phyloP scores from a whole-genome alignment of 116 monocot genomes.

The Trichopus zeylanicus region DNA sequence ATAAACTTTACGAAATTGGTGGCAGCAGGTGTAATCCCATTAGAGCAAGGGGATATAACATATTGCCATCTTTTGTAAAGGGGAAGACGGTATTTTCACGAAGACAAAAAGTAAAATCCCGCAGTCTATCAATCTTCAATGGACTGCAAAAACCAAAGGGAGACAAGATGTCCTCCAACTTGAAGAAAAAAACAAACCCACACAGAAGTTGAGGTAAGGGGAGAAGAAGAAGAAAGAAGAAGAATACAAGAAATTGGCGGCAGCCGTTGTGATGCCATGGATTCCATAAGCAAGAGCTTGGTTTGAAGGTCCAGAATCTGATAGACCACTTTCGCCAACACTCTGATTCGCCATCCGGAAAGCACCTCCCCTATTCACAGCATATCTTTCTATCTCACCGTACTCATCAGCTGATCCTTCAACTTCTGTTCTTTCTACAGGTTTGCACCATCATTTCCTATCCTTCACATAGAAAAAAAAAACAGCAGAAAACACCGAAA shows the following conservation, averaged over 20 bases:
- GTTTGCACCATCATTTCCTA: background rate
- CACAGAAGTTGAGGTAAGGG: background rate
- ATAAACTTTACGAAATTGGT: conserved; percentile 7
- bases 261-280: conserved; percentile 19
- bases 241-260: conserved; percentile 44
- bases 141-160: too few species aligned
- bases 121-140: too few species aligned
- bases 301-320: conserved; percentile 35
- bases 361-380: conserved; percentile 2
- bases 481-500: background rate
- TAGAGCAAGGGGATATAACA: too few species aligned
- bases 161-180: too few species aligned
- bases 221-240: conserved; percentile 3
- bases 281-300: conserved; percentile 30
- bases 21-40: conserved; percentile 24
- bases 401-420: background rate
- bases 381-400: too few species aligned
- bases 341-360: conserved; percentile 34
- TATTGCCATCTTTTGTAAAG: too few species aligned
- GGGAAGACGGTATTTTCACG: too few species aligned
- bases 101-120: too few species aligned
- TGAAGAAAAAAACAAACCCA: too few species aligned
- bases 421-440: background rate
- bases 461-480: too few species aligned
- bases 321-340: conserved; percentile 36